These are phyloP conservation scores for Naganishia vaughanmartiniae DNA, from an alignment of 768 basidiomycete genomes.

Conservation along the genomic window DNA sequence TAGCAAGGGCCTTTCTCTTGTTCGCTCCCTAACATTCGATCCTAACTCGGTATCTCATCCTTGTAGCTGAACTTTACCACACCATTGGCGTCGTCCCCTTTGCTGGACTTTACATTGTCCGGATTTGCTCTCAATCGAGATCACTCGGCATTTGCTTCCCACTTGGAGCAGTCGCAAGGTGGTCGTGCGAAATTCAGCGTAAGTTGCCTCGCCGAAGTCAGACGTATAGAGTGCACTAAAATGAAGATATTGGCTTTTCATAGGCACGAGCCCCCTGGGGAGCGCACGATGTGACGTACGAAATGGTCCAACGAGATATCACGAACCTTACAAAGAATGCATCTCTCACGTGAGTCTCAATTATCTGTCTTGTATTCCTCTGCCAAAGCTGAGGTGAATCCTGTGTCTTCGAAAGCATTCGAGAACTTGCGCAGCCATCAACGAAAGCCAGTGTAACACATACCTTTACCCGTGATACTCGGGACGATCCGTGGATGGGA, in stretches of 20 bases:
- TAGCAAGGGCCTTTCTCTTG: conserved; percentile 51
- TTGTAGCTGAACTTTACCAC: conserved; percentile 51
- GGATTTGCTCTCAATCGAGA: conserved; percentile 76
- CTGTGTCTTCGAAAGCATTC: conserved; percentile 60
- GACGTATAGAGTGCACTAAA: neutral
- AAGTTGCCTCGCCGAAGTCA: conserved; percentile 58
- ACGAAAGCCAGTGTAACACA: conserved; percentile 82
- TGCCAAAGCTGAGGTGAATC: conserved; percentile 10
- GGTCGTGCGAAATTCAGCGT: conserved; percentile 71
- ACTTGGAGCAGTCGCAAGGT: conserved; percentile 52
- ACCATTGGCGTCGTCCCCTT: conserved; percentile 57
- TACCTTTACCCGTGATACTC: conserved; percentile 69
- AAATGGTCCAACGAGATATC: conserved; percentile 74
- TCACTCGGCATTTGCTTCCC: conserved; percentile 66
- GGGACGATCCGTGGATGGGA: conserved; percentile 66
- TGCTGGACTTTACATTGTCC: conserved; percentile 67
- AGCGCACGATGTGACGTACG: conserved; percentile 76
- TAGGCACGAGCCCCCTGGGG: conserved; percentile 51
- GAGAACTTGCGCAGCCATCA: conserved; percentile 74
- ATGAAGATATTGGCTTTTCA: neutral
- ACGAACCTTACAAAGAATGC: conserved; percentile 69
- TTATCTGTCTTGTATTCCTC: neutral
- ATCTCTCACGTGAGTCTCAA: conserved; percentile 66
- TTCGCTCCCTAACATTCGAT: neutral
- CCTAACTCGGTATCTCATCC: neutral